Conservation (phyloP, 2,329 filamentous ascomycete genomes). For the Blastomyces emzantsi region DNA sequence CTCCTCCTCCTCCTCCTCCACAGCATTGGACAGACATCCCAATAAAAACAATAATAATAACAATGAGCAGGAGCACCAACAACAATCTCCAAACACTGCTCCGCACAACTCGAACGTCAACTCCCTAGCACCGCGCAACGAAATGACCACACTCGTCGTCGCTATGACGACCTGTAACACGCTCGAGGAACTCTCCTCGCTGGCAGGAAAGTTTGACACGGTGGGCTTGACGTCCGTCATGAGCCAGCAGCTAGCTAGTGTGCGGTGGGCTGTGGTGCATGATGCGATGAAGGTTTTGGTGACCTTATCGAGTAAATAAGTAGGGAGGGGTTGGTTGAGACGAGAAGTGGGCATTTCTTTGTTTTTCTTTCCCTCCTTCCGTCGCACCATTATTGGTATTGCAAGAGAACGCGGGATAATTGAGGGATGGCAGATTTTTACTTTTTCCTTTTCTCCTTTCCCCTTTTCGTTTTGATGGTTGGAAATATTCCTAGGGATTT, state of each 20-base stretch:
- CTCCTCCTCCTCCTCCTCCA: conserved; percentile 9
- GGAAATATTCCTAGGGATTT: no score
- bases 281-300: conserved; percentile 51
- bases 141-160: conserved; percentile 29
- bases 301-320: conserved; percentile 13
- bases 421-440: background rate
- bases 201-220: conserved; percentile 41
- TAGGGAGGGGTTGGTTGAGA: background rate
- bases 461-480: no score
- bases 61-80: conserved; percentile 21
- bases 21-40: conserved; percentile 3
- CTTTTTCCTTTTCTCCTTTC: no score
- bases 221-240: conserved; percentile 48
- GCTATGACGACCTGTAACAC: conserved; percentile 28
- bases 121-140: conserved; percentile 33
- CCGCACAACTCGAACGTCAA: conserved; percentile 6
- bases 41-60: conserved; percentile 29
- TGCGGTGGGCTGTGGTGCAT: conserved; percentile 55
- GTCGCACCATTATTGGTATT: background rate
- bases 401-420: background rate
- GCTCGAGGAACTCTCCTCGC: conserved; percentile 28
- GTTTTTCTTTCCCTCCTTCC: background rate
- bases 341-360: no score
- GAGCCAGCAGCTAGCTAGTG: conserved; percentile 46
- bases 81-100: background rate